A percentile compares a stretch with the other conserved stretches of the same genome.
Evolutionary conservation across 768 basidiomycete species (phyloP).

Genomic region (Clitopilus hobsonii): DNA sequence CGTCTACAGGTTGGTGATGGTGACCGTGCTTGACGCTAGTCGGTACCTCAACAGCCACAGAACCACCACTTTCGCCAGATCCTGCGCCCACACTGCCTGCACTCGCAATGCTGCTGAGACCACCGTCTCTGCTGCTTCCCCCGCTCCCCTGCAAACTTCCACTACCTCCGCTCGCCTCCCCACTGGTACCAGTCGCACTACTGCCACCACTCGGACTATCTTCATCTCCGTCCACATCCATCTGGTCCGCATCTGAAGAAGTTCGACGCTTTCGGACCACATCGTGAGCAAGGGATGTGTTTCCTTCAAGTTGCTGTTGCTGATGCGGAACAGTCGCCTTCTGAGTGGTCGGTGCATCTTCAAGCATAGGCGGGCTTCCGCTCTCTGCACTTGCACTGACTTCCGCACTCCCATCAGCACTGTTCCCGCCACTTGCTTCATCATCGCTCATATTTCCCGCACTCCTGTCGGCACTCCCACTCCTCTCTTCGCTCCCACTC

Average conservation of each 20-base stretch:
- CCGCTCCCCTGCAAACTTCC: not conserved
- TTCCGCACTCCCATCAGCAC: slow-evolving; percentile 2
- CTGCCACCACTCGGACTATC: not conserved
- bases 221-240: not conserved
- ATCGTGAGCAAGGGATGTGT: too few species aligned
- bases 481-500: not conserved
- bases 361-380: not conserved
- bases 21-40: not conserved
- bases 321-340: too few species aligned
- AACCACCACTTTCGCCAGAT: not conserved
- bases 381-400: not conserved
- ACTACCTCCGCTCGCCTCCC: not conserved
- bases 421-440: slow-evolving; percentile 7
- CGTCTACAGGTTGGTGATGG: slow-evolving; percentile 1
- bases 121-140: not conserved
- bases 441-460: slow-evolving; percentile 8
- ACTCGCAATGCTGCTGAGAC: not conserved
- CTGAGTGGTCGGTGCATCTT: not conserved
- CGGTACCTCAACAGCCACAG: not conserved
- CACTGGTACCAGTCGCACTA: not conserved
- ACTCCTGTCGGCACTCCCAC: slow-evolving; percentile 13
- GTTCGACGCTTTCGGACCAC: too few species aligned
- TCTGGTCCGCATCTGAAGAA: not conserved
- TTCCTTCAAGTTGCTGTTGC: too few species aligned
- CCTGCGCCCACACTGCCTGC: not conserved